Evolutionary conservation across 352 stramenopile genomes (phyloP), one percentile per base, ranked within the genome.

Genomic region (Discostella stelligera): DNA sequence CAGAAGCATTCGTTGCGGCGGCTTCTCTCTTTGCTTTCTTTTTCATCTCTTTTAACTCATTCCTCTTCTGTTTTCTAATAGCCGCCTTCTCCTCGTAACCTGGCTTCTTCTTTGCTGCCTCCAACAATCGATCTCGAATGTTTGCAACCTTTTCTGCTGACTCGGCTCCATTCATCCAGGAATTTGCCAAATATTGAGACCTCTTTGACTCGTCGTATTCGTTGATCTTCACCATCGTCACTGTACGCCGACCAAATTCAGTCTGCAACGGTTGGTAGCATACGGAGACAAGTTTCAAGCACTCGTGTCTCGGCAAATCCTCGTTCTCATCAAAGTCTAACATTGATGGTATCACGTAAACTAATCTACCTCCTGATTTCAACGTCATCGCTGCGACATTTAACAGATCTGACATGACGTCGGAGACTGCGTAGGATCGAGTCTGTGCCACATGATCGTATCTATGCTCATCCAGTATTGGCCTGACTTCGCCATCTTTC

Each of bases 401-500:
- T 20, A 99, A 86, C 54, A 99, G 80, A 81, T 99, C 96, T 0
- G 91, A 90, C 94, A 99, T 98, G 44, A 99, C 95, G 82, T 99
- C 96, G 49, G 97, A 95, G 6, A 97, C 95, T 5, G 93, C 85
- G 87, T 99, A 99, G 32, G 94, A 90, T 74, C 97, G 92, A 13
- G 96, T 99, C 52, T 95, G 94, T 16, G 96, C 94, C 74, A 99
- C 98, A 82, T 98, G 97, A 71, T 96, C 94, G 48, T 93, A 81
- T 49, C 95, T 81, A 67, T 96, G 89, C 32, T 96, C 89, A 16
- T 94, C 86, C n/a, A 86, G 77, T 37, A 95, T 88, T 56, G 85
- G 58, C 25, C 83, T 67, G 16, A 93, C 80, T 52, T 85, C 67
- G 20, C 55, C 55, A 14, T 84, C 64, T 30, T 73, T 70, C 54